Base-by-base conservation (phyloP, 108 stramenopile species). In the Nannochloropsis salina region DNA sequence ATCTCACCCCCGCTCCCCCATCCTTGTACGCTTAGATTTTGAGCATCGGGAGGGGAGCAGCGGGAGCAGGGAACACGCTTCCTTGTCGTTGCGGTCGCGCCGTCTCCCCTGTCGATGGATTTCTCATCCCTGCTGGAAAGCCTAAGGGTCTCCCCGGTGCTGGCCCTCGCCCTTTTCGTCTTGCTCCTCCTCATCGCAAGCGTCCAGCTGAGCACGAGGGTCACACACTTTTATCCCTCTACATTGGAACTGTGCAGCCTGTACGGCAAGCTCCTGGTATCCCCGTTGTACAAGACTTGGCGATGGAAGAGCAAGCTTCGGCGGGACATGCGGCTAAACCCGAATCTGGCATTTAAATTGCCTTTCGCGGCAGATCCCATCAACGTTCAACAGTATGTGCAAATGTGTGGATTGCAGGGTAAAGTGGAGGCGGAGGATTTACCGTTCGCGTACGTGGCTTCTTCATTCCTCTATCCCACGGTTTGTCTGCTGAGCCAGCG, bases 251-350 rank as follows among this genome's bases (percentile, higher is more conserved):
- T 74, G 20, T 74, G 20, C 61, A 6, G 20, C 5, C 61, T 74
- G 61, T 74, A 74, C n/a, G 61, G 61, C 61, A 74, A 74, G n/a
- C 61, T 74, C 61, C 15, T 74, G 15, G 61, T 74, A 15, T 74
- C 61, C 20, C 61, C 61, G 20, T n/a, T 74, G 4, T 74, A 74
- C n/a, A 74, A 74, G n/a, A 74, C 15, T n/a, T 74, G 61, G 61
- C 61, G 61, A n/a, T 74, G 61, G 61, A 74, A 74, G 8, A 74
- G 61, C n/a, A 15, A 74, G n/a, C 61, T 74, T n/a, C 15, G n/a
- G 61, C 15, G n/a, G 61, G 61, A 74, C 61, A 74, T 74, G 61
- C 15, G n/a, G 61, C 61, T 74, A 2, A 3, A 74, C 61, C 61
- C 61, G 2, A 15, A 74, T n/a, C 61, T 74, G 4, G 61, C 15